Evolutionary conservation across 495 filamentous ascomycete species (phyloP), one percentile per base, ranked within the genome.

Genomic region (Neurospora sp.): DNA sequence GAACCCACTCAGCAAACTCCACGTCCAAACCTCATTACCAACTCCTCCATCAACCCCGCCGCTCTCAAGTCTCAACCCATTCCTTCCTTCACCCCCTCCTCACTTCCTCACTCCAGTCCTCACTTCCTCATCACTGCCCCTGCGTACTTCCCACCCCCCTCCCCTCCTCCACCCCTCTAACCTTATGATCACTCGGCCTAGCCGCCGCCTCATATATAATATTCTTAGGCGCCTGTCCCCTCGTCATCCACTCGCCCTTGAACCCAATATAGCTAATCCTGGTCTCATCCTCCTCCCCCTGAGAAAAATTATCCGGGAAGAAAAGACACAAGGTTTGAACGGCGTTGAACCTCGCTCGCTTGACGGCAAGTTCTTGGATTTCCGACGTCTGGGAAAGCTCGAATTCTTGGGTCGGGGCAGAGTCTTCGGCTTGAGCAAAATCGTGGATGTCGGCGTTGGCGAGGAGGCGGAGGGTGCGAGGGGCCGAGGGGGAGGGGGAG

Each of bases 171-270:
- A 81, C 81, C 38, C 84, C 84, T 79, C 84, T 85, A 4, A 88
- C 22, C 65, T 77, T 85, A 83, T 98, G 96, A 83, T 99, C 96
- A 71, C 80, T 86, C 18, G 95, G 95, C 76, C 97, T 97, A 39
- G 96, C 91, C 18, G 96, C 94, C 22, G 93, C 92, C 86, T 99
- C 96, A 80, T 98, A 99, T 68, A 97, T 75, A 74, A 97, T 92
- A 73, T 91, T 92, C 5, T 91, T 83, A 16, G 96, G 93, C 78
- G 96, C 94, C 61, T 91, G 87, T 22, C 90, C 94, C 76, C 97
- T 80, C 77, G 89, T 88, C 89, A 94, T 93, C 83, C 93, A 97
- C 77, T 97, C 92, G 39, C 96, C 96, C 81, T 92, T 94, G 84
- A 99, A 97, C 0, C 93, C 96, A 71, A 99, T 74, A 81, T 97